phyloP scores from a whole-genome alignment of 2,329 filamentous ascomycete genomes.

The Talaromyces sp. region DNA sequence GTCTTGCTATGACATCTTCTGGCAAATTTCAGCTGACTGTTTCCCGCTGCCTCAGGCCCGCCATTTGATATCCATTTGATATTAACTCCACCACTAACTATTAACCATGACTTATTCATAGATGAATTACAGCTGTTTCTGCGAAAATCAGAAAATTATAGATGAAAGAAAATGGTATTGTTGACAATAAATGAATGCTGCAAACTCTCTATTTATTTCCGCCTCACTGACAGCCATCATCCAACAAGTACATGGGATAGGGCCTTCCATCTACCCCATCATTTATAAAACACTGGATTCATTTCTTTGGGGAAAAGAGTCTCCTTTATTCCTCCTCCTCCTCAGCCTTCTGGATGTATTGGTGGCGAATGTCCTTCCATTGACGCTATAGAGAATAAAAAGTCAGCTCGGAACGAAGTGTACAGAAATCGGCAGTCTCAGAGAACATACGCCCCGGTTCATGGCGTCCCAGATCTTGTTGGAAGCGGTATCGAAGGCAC shows the following conservation, averaged over 20 bases:
- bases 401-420: slow-evolving; percentile 15
- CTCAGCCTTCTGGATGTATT: slow-evolving; percentile 69
- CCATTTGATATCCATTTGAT: background rate
- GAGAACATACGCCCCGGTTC: slow-evolving; percentile 78
- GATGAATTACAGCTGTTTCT: background rate
- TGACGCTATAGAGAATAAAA: slow-evolving; percentile 63
- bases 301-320: background rate
- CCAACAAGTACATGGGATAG: slow-evolving; percentile 5
- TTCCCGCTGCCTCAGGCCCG: background rate
- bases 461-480: slow-evolving; percentile 84
- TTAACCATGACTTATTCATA: background rate
- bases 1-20: slow-evolving; percentile 3
- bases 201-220: slow-evolving; percentile 10
- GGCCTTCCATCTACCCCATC: slow-evolving; percentile 16
- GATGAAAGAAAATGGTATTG: slow-evolving; percentile 3
- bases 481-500: slow-evolving; percentile 74
- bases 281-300: background rate
- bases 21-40: slow-evolving; percentile 1
- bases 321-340: slow-evolving; percentile 50
- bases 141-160: background rate
- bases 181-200: slow-evolving; percentile 6
- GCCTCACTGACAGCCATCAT: slow-evolving; percentile 6
- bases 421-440: background rate
- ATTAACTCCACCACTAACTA: background rate
- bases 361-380: slow-evolving; percentile 99